Percentiles rank a stretch among this genome's conserved stretches.
Conservation (phyloP, 129 eudicot species). For the Centrapalus pauciflorus region DNA sequence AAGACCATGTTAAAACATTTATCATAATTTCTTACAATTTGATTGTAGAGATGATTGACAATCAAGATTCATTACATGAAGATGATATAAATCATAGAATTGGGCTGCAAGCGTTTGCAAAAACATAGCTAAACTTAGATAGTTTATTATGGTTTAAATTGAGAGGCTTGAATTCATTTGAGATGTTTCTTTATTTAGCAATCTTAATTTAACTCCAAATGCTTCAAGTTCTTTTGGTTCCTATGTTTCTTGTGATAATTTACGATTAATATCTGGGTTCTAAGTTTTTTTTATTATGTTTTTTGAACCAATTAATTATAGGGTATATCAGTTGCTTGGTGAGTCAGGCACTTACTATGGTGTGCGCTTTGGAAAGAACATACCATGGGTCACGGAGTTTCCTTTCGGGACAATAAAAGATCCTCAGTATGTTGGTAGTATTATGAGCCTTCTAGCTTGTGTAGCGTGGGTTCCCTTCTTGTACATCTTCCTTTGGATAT, state of each 20-base stretch:
- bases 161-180: background rate
- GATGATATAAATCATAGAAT: background rate
- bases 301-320: conserved; percentile 16
- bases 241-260: background rate
- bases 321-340: conserved; percentile 95
- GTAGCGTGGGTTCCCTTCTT: conserved; percentile 74
- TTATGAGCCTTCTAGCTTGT: conserved; percentile 80
- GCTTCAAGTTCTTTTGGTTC: background rate
- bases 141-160: background rate
- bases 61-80: background rate
- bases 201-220: background rate
- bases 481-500: conserved; percentile 70
- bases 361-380: conserved; percentile 85
- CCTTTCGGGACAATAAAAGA: conserved; percentile 84
- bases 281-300: background rate
- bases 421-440: conserved; percentile 92
- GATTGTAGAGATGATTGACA: background rate
- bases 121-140: background rate
- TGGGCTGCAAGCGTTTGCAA: background rate
- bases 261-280: background rate
- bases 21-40: no score
- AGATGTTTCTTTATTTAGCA: background rate
- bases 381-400: conserved; percentile 90
- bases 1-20: no score
- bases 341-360: conserved; percentile 95